These are phyloP conservation scores for Coniochaeta sp. DNA, from an alignment of 2,329 filamentous ascomycete genomes.

Conservation along the genomic window DNA sequence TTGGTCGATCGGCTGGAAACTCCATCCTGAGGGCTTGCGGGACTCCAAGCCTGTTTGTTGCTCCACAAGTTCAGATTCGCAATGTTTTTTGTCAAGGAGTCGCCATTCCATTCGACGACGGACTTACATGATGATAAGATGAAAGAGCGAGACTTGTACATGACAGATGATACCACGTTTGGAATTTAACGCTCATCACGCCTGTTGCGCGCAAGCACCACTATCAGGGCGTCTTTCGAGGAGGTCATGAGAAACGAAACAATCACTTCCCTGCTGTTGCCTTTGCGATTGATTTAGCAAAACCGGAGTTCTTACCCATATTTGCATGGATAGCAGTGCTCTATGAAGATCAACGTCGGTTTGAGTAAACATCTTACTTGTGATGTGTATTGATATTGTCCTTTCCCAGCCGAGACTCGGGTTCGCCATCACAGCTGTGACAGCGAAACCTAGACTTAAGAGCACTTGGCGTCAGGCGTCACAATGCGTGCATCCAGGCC, in stretches of 20 bases:
- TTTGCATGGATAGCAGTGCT: not conserved
- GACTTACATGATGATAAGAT: not conserved
- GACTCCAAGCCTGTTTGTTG: not conserved
- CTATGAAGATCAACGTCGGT: not conserved
- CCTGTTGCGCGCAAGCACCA: not conserved
- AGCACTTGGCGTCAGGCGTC: no score
- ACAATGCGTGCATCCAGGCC: no score
- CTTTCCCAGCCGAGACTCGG: not conserved
- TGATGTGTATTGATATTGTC: not conserved
- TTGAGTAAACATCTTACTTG: not conserved
- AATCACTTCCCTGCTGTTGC: not conserved
- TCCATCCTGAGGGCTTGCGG: slow-evolving; percentile 1
- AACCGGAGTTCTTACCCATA: not conserved
- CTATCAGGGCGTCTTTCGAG: not conserved
- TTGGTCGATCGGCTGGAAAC: slow-evolving; percentile 30
- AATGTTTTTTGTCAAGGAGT: not conserved
- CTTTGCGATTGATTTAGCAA: not conserved
- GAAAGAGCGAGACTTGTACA: not conserved
- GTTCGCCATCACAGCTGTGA: no score
- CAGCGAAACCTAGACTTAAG: no score
- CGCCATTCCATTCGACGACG: not conserved
- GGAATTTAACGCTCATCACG: not conserved
- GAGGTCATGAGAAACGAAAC: not conserved
- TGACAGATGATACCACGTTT: not conserved
- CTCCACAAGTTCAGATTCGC: not conserved